Evolutionary conservation across 768 basidiomycete species (phyloP).

Genomic region (Stropharia rugosoannulata): DNA sequence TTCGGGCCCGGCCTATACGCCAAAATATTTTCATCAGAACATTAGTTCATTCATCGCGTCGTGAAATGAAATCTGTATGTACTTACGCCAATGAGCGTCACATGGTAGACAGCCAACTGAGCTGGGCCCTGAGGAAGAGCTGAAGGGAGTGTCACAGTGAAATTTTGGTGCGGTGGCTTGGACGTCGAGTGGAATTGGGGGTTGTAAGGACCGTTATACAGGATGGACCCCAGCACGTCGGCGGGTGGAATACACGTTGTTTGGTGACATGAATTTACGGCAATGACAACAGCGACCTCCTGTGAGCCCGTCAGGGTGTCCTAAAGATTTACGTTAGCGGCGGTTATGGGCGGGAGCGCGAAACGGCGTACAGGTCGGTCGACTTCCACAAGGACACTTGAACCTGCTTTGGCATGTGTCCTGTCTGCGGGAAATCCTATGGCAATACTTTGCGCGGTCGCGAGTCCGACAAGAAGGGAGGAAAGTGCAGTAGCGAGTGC

Average conservation of each 20-base stretch:
- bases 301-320: constrained; percentile 33
- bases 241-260: constrained; percentile 20
- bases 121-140: constrained; percentile 25
- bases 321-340: constrained; percentile 19
- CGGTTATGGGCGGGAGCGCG: not conserved
- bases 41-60: not conserved
- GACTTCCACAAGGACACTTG: constrained; percentile 40
- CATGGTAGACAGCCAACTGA: constrained; percentile 34
- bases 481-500: constrained; percentile 5
- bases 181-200: constrained; percentile 29
- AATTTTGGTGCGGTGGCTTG: constrained; percentile 44
- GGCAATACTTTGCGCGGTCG: constrained; percentile 37
- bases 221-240: constrained; percentile 37
- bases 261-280: constrained; percentile 33
- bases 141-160: constrained; percentile 39
- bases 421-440: constrained; percentile 42
- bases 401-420: constrained; percentile 33
- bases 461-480: constrained; percentile 28
- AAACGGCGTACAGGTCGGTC: constrained; percentile 43
- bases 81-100: constrained; percentile 41
- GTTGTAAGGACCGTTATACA: constrained; percentile 45
- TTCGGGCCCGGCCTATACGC: constrained; percentile 27
- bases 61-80: not conserved
- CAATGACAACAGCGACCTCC: constrained; percentile 48
- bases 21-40: not conserved